Evolutionary conservation across 306 rosid genomes (phyloP).

Genomic region (Lathyrus aphaca): DNA sequence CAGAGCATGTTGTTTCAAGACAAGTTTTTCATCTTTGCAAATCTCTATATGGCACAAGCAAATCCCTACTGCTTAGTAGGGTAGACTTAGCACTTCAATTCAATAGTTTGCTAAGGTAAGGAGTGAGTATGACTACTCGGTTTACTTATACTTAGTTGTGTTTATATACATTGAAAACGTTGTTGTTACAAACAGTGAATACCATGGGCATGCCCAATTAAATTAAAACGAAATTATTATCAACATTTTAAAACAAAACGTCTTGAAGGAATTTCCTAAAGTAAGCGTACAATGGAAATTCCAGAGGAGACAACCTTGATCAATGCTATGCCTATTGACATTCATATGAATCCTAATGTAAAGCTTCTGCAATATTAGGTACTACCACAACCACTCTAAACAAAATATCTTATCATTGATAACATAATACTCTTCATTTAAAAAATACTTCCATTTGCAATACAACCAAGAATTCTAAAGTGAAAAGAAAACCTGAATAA

Average conservation of each 20-base stretch:
- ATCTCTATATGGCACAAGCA: neutral
- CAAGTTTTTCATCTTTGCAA: neutral
- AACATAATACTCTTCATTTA: constrained; percentile 9
- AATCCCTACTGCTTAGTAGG: neutral
- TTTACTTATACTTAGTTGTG: neutral
- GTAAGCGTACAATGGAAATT: neutral
- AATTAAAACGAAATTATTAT: too few species aligned
- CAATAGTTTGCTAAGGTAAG: neutral
- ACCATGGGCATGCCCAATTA: neutral
- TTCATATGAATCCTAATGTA: neutral
- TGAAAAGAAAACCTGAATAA: constrained; percentile 73
- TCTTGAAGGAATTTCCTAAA: too few species aligned
- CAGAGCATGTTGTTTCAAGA: neutral
- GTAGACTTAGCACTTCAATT: neutral
- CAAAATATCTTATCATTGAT: constrained; percentile 3
- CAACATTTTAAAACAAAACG: too few species aligned
- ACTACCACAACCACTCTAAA: neutral
- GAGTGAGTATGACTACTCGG: neutral
- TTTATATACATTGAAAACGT: neutral
- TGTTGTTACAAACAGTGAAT: neutral
- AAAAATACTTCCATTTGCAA: constrained; percentile 5
- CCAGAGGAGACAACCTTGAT: constrained; percentile 17
- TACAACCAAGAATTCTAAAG: constrained; percentile 4
- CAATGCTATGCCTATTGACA: constrained; percentile 1
- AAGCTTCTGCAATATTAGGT: neutral